Conservation (phyloP, 2,329 filamentous ascomycete genomes). For the Beauveria medogensis region DNA sequence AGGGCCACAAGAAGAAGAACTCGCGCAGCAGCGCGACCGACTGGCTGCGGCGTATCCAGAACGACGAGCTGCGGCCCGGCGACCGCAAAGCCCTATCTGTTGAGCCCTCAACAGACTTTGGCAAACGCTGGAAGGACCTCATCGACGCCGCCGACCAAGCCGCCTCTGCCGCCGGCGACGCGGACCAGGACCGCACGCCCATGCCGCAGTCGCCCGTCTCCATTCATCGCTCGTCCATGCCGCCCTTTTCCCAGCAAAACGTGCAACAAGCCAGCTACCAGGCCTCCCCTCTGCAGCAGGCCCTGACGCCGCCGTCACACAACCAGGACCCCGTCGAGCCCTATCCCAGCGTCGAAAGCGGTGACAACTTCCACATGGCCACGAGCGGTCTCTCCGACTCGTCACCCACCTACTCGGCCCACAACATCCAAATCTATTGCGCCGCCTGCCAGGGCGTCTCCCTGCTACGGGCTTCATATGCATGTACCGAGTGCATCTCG, state of each 20-base stretch:
- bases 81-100: constrained; percentile 79
- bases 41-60: constrained; percentile 52
- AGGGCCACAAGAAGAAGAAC: constrained; percentile 66
- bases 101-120: constrained; percentile 73
- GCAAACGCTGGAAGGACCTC: constrained; percentile 91
- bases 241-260: constrained; percentile 50
- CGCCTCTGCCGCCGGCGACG: constrained; percentile 82
- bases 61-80: constrained; percentile 54
- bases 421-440: constrained; percentile 83
- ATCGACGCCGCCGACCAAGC: constrained; percentile 71
- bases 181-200: constrained; percentile 86
- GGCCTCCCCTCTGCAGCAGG: constrained; percentile 83
- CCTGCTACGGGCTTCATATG: constrained; percentile 74
- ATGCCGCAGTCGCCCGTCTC: constrained; percentile 59
- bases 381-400: constrained; percentile 57
- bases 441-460: constrained; percentile 76
- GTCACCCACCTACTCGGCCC: constrained; percentile 66
- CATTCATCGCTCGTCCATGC: constrained; percentile 53
- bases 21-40: constrained; percentile 63
- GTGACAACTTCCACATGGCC: constrained; percentile 65
- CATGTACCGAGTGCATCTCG: constrained; percentile 93
- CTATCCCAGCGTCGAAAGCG: constrained; percentile 69
- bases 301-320: constrained; percentile 74
- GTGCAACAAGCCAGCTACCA: constrained; percentile 64
- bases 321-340: constrained; percentile 62